A percentile compares a stretch with the other conserved stretches of the same genome.
Evolutionary conservation across 768 basidiomycete species (phyloP).

Genomic region (Russula compacta): DNA sequence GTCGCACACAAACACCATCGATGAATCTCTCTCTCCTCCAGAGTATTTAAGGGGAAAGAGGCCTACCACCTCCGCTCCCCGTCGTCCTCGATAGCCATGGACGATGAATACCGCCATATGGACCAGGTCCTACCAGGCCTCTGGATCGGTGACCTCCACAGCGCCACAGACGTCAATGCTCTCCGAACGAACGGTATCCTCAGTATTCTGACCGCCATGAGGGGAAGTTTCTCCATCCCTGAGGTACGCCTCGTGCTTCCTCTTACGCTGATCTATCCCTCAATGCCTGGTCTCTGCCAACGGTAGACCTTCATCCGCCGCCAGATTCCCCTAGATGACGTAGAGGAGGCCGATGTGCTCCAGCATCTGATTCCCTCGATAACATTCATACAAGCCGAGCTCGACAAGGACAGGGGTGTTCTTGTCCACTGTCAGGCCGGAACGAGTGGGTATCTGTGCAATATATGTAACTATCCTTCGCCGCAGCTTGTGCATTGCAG

Average conservation of each 20-base stretch:
- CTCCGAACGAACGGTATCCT: slow-evolving; percentile 67
- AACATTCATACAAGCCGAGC: slow-evolving; percentile 71
- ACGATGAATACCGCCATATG: slow-evolving; percentile 35
- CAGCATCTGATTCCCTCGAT: slow-evolving; percentile 71
- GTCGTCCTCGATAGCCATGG: slow-evolving; percentile 1
- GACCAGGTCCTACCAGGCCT: slow-evolving; percentile 71
- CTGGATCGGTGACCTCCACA: slow-evolving; percentile 78
- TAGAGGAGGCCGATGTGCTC: slow-evolving; percentile 67
- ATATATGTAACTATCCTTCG: neutral
- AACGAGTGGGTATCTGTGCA: slow-evolving; percentile 50
- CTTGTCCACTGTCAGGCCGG: slow-evolving; percentile 90
- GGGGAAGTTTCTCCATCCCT: slow-evolving; percentile 54
- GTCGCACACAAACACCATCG: slow-evolving; percentile 3
- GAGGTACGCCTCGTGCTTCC: slow-evolving; percentile 36
- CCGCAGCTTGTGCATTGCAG: slow-evolving; percentile 28
- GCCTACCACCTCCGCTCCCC: neutral
- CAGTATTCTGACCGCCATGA: slow-evolving; percentile 65
- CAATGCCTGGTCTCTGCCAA: neutral
- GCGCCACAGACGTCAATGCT: slow-evolving; percentile 51
- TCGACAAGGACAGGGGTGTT: slow-evolving; percentile 67
- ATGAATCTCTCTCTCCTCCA: neutral
- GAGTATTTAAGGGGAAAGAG: neutral
- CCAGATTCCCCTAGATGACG: slow-evolving; percentile 74
- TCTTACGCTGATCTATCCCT: neutral
- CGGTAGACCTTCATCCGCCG: slow-evolving; percentile 67